phyloP scores from a whole-genome alignment of 1,284 basidiomycete species.

The Fomitiporia mediterranea region DNA sequence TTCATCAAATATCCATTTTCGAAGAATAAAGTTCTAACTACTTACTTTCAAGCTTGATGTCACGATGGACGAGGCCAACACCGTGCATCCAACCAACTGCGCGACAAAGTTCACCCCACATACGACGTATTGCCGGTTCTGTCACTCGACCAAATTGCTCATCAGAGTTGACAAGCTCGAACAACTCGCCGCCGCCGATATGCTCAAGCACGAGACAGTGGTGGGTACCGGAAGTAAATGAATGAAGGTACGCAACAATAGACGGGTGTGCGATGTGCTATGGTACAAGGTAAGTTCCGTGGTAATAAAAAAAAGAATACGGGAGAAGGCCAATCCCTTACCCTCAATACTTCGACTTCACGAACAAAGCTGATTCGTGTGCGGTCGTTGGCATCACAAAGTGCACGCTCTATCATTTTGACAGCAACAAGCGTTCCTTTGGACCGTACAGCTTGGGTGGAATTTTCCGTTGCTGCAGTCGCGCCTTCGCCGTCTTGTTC shows the following conservation, averaged over 20 bases:
- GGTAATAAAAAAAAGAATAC: conserved; percentile 11
- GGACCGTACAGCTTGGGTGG: conserved; percentile 15
- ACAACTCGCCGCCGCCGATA: conserved; percentile 79
- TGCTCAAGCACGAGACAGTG: conserved; percentile 83
- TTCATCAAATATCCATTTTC: not conserved
- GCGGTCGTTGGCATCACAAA: conserved; percentile 55
- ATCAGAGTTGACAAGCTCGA: conserved; percentile 71
- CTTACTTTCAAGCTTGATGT: conserved; percentile 93
- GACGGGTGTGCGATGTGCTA: conserved; percentile 83
- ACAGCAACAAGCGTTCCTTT: conserved; percentile 64
- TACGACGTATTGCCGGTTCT: conserved; percentile 63
- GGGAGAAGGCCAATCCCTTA: conserved; percentile 33
- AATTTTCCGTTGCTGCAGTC: conserved; percentile 7
- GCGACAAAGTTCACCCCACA: conserved; percentile 76
- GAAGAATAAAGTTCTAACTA: conserved; percentile 21
- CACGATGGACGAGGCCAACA: conserved; percentile 84
- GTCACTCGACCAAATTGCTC: conserved; percentile 43
- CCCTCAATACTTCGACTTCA: conserved; percentile 83
- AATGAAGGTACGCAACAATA: conserved; percentile 70
- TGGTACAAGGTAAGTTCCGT: not conserved
- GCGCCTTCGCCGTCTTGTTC: conserved; percentile 22
- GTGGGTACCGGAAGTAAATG: conserved; percentile 70
- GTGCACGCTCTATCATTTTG: conserved; percentile 71
- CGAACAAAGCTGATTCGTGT: conserved; percentile 82
- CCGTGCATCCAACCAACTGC: conserved; percentile 90